Evolutionary conservation across 805 yeast genomes (phyloP), one percentile per base, ranked within the genome.

Genomic region (Starmerella vitae): DNA sequence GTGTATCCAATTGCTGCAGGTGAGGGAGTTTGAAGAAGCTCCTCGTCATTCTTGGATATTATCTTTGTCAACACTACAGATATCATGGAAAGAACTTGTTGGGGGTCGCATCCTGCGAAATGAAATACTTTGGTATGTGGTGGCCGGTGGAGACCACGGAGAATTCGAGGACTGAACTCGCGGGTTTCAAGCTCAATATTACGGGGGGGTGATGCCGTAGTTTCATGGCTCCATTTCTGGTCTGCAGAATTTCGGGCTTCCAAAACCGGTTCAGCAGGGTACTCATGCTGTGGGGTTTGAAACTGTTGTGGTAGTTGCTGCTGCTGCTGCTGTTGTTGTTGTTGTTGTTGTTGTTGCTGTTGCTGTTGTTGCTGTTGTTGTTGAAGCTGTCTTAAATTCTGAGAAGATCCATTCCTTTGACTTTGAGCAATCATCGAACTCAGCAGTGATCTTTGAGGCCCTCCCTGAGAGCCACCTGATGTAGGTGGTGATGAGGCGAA

Each of bases 31-130:
- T 22, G 26, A 7, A 7, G 7, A 17, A 12, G 17, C 6, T 10
- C 14, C 36, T 74, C 67, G 59, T 88, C 98, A 60, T 88, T 91
- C 10, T 93, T 85, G 52, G 81, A 88, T 28, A 88, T 78, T 34
- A 91, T 85, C 56, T 81, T 82, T 47, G 84, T 84, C 38, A 88
- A 64, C 38, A 88, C 65, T 6, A 93, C 78, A 17, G 94, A 74
- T 37, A 88, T 67, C 96, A 91, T 88, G 33, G 75, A 59, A 32
- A 91, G 66, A 20, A 91, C 67, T 46, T 81, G 88, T 42, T 76
- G 74, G 1, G 82, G 84, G 1, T 94, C 86, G 54, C 76, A 82
- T 31, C 77, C 78, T 9, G 84, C 85, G 34, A 88, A 81, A 54
- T 84, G 79, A 45, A 78, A 61, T 5, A 34, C 35, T 21, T 26